Evolutionary conservation across 2,329 filamentous ascomycete genomes (phyloP).

Genomic region (Penicillium hesseltinei): DNA sequence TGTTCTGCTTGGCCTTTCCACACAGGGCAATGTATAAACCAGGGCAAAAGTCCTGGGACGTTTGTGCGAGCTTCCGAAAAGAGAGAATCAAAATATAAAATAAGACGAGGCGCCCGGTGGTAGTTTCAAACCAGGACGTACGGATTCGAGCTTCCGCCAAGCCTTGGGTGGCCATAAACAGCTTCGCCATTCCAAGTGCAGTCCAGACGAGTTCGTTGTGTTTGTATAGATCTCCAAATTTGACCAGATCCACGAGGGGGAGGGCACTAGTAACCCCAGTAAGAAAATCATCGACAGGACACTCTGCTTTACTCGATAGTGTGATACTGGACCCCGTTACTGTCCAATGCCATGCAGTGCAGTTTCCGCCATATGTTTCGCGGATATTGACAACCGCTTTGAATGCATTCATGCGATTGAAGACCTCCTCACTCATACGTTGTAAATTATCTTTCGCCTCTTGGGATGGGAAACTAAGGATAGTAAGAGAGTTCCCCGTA

Average conservation of each 20-base stretch:
- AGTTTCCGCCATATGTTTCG: background rate
- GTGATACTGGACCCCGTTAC: background rate
- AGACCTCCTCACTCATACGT: constrained; percentile 4
- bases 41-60: constrained; percentile 16
- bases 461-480: background rate
- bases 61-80: constrained; percentile 16
- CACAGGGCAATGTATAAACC: constrained; percentile 13
- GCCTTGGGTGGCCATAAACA: constrained; percentile 18
- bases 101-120: constrained; percentile 10
- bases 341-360: constrained; percentile 13
- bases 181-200: constrained; percentile 14
- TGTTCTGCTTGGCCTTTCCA: constrained; percentile 5
- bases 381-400: constrained; percentile 16
- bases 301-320: background rate
- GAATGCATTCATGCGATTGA: background rate
- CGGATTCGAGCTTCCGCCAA: constrained; percentile 12
- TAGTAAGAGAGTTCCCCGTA: background rate
- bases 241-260: constrained; percentile 2
- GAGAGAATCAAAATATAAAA: constrained; percentile 19
- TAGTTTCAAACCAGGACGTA: constrained; percentile 6
- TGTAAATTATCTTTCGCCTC: background rate
- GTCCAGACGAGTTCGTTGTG: constrained; percentile 7
- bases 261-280: constrained; percentile 6
- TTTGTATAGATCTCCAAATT: background rate
- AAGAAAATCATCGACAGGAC: constrained; percentile 1